Percentiles rank a stretch among this genome's conserved stretches.
Conservation (phyloP, 306 rosid genomes). For the Luffa acutangula region DNA sequence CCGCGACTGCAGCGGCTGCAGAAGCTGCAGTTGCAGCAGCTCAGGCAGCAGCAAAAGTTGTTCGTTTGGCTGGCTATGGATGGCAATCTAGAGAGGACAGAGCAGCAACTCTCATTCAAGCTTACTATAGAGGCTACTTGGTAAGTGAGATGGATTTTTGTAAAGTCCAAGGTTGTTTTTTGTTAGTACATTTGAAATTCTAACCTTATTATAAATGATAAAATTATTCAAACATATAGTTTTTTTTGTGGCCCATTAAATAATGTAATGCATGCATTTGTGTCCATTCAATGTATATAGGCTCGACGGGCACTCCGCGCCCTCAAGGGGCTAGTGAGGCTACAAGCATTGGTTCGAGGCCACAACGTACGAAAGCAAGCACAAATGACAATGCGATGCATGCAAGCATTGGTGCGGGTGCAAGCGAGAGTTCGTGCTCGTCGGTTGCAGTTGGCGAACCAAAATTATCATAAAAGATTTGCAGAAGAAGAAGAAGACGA, state of each 20-base stretch:
- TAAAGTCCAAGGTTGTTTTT: neutral
- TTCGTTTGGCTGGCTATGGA: slow-evolving; percentile 61
- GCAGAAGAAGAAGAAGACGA: slow-evolving; percentile 6
- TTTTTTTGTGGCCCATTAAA: too few relatives aligned
- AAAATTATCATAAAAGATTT: slow-evolving; percentile 30
- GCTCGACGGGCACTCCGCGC: slow-evolving; percentile 89
- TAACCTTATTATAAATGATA: neutral
- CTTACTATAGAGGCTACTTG: slow-evolving; percentile 84
- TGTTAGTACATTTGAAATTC: neutral
- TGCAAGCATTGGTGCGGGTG: slow-evolving; percentile 89
- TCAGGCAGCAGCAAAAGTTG: slow-evolving; percentile 79
- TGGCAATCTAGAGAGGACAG: slow-evolving; percentile 62
- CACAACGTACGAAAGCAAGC: slow-evolving; percentile 93
- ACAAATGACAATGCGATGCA: slow-evolving; percentile 89
- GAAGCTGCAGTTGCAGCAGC: slow-evolving; percentile 79
- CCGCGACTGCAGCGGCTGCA: slow-evolving; percentile 75
- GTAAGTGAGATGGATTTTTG: slow-evolving; percentile 22
- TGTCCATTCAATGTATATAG: slow-evolving; percentile 14
- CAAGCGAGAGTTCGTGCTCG: slow-evolving; percentile 76
- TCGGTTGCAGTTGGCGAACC: slow-evolving; percentile 44
- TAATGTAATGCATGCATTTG: neutral
- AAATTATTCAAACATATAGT: too few relatives aligned
- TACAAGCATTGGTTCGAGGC: slow-evolving; percentile 92
- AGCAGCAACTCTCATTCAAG: slow-evolving; percentile 81
- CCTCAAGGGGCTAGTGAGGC: slow-evolving; percentile 75